A percentile compares a stretch with the other conserved stretches of the same genome.
These are phyloP conservation scores for Pseudotsuga menziesii DNA, from an alignment of 75 land plant genomes.

Conservation along the genomic window DNA sequence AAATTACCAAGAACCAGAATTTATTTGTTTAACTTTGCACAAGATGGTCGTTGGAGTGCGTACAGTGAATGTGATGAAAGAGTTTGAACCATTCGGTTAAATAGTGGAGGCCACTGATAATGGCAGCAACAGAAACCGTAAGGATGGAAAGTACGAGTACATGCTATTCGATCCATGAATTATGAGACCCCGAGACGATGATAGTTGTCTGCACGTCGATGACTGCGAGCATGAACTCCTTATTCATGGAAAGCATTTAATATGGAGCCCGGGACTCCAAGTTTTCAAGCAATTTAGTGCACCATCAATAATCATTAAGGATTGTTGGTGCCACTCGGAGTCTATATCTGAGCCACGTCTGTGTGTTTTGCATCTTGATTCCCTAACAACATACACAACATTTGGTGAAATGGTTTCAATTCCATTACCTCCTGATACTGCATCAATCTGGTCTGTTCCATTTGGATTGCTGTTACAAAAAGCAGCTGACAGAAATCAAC, in stretches of 20 bases:
- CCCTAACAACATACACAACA: too few relatives aligned
- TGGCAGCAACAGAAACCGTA: constrained; percentile 18
- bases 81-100: constrained; percentile 83
- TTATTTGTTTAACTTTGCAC: too few relatives aligned
- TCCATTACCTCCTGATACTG: constrained; percentile 39
- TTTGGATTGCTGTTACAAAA: constrained; percentile 84
- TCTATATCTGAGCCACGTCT: too few relatives aligned
- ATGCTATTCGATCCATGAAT: constrained; percentile 64
- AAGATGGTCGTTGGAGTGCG: constrained; percentile 15
- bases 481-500: constrained; percentile 27
- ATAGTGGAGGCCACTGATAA: constrained; percentile 53
- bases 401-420: too few relatives aligned
- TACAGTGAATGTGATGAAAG: constrained; percentile 56
- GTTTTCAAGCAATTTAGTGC: too few relatives aligned
- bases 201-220: constrained; percentile 15
- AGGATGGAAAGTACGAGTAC: constrained; percentile 42
- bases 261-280: too few relatives aligned
- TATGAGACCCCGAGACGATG: constrained; percentile 24
- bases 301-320: too few relatives aligned
- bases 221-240: constrained; percentile 84
- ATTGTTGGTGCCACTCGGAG: too few relatives aligned
- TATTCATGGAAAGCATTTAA: constrained; percentile 71
- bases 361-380: too few relatives aligned
- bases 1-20: too few relatives aligned
- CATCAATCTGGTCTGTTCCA: constrained; percentile 86